Evolutionary conservation across 176 grass and related monocot species (phyloP).

Genomic region (Oryza officinalis): DNA sequence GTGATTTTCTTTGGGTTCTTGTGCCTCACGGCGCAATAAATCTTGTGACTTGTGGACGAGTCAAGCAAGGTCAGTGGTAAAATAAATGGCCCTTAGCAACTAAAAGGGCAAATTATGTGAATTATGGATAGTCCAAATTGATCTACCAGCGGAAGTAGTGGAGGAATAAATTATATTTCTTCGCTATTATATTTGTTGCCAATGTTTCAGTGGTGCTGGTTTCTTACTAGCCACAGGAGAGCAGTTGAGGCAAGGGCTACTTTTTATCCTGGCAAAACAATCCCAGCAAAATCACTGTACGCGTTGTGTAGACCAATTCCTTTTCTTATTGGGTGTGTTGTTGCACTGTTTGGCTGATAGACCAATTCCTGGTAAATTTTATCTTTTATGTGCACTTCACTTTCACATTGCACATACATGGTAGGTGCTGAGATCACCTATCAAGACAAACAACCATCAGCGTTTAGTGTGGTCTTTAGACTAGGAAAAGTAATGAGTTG

Average conservation of each 20-base stretch:
- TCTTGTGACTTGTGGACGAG: background rate
- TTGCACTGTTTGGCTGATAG: background rate
- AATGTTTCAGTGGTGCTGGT: background rate
- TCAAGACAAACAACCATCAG: background rate
- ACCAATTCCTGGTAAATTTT: background rate
- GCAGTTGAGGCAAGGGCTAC: background rate
- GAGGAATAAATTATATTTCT: background rate
- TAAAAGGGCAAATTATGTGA: background rate
- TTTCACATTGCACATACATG: background rate
- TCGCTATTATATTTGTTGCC: background rate
- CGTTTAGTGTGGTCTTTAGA: background rate
- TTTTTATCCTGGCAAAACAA: background rate
- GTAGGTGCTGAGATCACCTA: background rate
- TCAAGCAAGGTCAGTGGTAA: background rate
- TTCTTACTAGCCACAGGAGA: background rate
- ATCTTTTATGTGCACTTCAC: background rate
- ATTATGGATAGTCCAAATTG: background rate
- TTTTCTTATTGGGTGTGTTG: background rate
- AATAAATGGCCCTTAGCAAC: background rate
- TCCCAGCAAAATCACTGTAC: background rate
- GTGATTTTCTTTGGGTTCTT: too few relatives aligned
- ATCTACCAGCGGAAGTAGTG: background rate
- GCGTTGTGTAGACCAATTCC: background rate
- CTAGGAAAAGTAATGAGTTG: background rate
- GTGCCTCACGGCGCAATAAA: too few relatives aligned